These are phyloP conservation scores for Botryobasidium botryosum DNA, from an alignment of 768 basidiomycete genomes.

Conservation along the genomic window DNA sequence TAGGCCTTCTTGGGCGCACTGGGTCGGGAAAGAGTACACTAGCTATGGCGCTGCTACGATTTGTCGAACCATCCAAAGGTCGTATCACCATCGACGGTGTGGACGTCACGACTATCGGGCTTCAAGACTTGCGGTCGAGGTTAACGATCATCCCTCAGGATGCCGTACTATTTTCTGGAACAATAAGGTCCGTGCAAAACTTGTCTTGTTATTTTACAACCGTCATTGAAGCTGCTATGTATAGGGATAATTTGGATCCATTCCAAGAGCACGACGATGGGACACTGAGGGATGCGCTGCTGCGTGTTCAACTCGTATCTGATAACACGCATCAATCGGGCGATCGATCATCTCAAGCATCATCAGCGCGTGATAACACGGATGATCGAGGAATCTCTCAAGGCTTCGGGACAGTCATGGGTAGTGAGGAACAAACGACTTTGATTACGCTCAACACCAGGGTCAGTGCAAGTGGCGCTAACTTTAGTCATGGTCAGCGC, in stretches of 20 bases:
- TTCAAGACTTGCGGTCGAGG: slow-evolving; percentile 62
- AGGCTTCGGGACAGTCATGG: neutral
- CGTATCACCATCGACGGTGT: slow-evolving; percentile 73
- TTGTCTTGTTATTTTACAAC: no score
- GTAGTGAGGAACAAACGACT: slow-evolving; percentile 32
- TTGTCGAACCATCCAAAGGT: slow-evolving; percentile 67
- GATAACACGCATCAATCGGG: slow-evolving; percentile 31
- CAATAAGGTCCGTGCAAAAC: slow-evolving; percentile 47
- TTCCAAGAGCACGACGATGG: slow-evolving; percentile 56
- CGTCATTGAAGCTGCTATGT: no score
- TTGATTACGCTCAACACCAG: slow-evolving; percentile 51
- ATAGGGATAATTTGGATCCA: slow-evolving; percentile 28
- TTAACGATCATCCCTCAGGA: slow-evolving; percentile 28
- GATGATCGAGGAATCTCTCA: no score
- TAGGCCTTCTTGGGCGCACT: slow-evolving; percentile 69
- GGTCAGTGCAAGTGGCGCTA: slow-evolving; percentile 71
- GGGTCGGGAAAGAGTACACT: slow-evolving; percentile 42
- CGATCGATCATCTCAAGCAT: slow-evolving; percentile 32
- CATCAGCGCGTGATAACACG: no score
- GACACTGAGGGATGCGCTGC: slow-evolving; percentile 65
- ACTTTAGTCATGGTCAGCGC: slow-evolving; percentile 86
- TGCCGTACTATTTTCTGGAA: slow-evolving; percentile 42
- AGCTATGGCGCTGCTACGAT: slow-evolving; percentile 73
- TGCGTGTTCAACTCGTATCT: slow-evolving; percentile 62
- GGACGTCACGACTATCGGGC: slow-evolving; percentile 70